A percentile compares a stretch with the other conserved stretches of the same genome.
Conservation (phyloP, 176 grass and related monocot species). For the Zoysia pacifica region DNA sequence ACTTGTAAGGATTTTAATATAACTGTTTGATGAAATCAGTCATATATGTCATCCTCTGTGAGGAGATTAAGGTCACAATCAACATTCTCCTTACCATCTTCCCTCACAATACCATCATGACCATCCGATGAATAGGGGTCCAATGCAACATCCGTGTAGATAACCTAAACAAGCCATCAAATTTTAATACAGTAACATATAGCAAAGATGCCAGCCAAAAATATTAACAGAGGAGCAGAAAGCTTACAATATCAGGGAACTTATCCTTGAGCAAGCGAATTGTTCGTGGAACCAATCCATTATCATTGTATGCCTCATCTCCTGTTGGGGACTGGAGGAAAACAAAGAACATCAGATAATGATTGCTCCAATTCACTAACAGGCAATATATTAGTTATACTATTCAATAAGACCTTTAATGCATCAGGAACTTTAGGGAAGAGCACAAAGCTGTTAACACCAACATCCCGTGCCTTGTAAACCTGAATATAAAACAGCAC, state of each 20-base stretch:
- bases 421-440: conserved; percentile 99
- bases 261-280: conserved; percentile 95
- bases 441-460: conserved; percentile 91
- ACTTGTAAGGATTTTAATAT: neutral
- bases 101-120: conserved; percentile 96
- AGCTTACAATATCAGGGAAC: conserved; percentile 88
- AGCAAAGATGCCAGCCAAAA: neutral
- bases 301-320: conserved; percentile 91
- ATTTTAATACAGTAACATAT: neutral
- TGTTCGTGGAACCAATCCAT: conserved; percentile 83
- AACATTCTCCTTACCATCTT: conserved; percentile 73
- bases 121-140: conserved; percentile 99
- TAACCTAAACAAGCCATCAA: conserved; percentile 48
- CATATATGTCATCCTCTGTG: no score
- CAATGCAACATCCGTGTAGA: conserved; percentile 95
- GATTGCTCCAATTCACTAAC: conserved; percentile 9
- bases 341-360: conserved; percentile 16
- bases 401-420: conserved; percentile 61
- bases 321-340: conserved; percentile 66
- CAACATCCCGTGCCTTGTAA: conserved; percentile 90
- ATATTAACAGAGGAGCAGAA: neutral
- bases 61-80: conserved; percentile 15
- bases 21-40: no score
- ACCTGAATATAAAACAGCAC: conserved; percentile 57
- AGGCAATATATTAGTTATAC: conserved; percentile 3